Conservation (phyloP, 192 early-diverging fungal genomes). For the Umbelopsis ramanniana region DNA sequence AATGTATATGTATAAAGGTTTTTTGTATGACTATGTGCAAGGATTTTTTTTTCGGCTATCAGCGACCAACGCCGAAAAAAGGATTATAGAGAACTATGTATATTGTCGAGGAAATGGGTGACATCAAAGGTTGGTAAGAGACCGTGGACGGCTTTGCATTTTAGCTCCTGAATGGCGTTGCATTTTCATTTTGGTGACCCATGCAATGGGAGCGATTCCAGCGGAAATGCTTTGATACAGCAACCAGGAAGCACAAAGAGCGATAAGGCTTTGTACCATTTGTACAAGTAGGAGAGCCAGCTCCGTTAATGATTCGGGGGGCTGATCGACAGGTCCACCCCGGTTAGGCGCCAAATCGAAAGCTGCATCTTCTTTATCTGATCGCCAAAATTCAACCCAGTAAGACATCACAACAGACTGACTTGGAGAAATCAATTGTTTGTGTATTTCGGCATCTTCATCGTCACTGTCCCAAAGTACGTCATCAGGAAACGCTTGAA, state of each 20-base stretch:
- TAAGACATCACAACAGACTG: slow-evolving; percentile 1
- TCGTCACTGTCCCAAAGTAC: slow-evolving; percentile 10
- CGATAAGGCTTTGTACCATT: background rate
- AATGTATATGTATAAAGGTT: no score
- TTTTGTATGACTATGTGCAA: slow-evolving; percentile 1
- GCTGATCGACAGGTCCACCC: slow-evolving; percentile 1
- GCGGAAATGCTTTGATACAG: slow-evolving; percentile 10
- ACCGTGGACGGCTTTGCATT: background rate
- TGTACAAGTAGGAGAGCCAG: slow-evolving; percentile 3
- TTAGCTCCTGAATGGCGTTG: background rate
- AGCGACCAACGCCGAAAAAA: background rate
- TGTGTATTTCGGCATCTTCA: background rate
- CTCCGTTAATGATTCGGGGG: slow-evolving; percentile 4
- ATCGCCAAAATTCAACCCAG: slow-evolving; percentile 1
- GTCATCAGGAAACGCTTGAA: slow-evolving; percentile 17
- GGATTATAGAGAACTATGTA: background rate
- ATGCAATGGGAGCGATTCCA: slow-evolving; percentile 14
- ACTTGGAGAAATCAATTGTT: background rate
- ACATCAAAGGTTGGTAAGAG: background rate
- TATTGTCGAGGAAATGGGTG: background rate
- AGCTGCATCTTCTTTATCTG: background rate
- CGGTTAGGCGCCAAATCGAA: background rate
- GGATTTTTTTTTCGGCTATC: slow-evolving; percentile 7
- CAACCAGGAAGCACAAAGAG: slow-evolving; percentile 10
- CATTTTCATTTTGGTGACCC: background rate